Evolutionary conservation across 2,329 filamentous ascomycete genomes (phyloP), one percentile per base, ranked within the genome.

Genomic region (Cytospora mali): DNA sequence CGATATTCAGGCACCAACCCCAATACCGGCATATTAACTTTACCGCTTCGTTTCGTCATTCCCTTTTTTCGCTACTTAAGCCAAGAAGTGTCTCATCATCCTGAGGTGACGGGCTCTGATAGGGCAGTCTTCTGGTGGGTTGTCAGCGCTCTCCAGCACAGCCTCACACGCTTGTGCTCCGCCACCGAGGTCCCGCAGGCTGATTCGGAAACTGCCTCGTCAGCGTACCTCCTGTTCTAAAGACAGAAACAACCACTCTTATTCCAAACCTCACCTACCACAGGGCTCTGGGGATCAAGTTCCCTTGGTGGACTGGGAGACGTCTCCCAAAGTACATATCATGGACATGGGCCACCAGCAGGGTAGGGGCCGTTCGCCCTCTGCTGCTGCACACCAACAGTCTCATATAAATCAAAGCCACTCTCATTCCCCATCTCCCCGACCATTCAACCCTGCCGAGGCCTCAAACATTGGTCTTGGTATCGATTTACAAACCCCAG

Each of bases 331-430:
- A 69, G 71, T 69, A 76, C 73, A 57, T 59, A 57, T 60, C 71
- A 76, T 68, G 48, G 50, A 66, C 70, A 84, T 85, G 81, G 82
- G 85, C 77, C 78, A 81, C 74, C 80, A 82, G 67, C 72, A 75
- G 71, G 70, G 72, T 70, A 79, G 84, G 73, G 85, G 85, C 73
- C 85, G 86, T 72, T 88, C 87, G 69, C 84, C 82, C 68, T 88
- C 87, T 71, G 79, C 80, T 72, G 80, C 81, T 67, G 81, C 84
- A 71, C 81, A 81, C 69, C 77, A 76, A 73, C 61, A 53, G 27
- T 74, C 79, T 79, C 81, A 86, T 87, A 88, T 90, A 88, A 89
- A 83, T 75, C 85, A 86, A 74, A 83, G 79, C 68, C 86, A 86
- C 75, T 65, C 64, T 46, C 58, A 51, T 21, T 88, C 87, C 70